Evolutionary conservation across 2,329 filamentous ascomycete species (phyloP).

Genomic region (Alternaria sp.): DNA sequence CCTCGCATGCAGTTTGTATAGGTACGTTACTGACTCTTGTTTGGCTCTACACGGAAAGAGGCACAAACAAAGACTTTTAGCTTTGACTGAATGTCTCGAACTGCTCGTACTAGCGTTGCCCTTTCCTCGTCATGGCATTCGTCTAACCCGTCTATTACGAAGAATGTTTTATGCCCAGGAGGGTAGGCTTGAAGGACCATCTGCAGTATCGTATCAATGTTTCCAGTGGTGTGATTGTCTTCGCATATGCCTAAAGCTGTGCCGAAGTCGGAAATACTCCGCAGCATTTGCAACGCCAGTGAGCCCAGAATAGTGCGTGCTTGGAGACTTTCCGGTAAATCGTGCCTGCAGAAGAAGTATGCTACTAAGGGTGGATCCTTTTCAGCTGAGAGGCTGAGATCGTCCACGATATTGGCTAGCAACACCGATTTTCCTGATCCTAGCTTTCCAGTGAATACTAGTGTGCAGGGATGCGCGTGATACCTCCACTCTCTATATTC

Average conservation of each 20-base stretch:
- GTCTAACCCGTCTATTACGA: slow-evolving; percentile 44
- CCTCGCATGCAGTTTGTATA: no score
- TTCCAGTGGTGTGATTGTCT: neutral
- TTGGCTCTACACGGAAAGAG: slow-evolving; percentile 30
- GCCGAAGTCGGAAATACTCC: slow-evolving; percentile 5
- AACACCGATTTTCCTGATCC: slow-evolving; percentile 56
- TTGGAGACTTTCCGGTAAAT: slow-evolving; percentile 28
- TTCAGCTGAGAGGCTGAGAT: slow-evolving; percentile 17
- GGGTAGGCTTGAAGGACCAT: no score
- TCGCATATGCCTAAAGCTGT: no score
- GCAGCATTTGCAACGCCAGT: slow-evolving; percentile 47
- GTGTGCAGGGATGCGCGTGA: slow-evolving; percentile 19
- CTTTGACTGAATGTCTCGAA: neutral
- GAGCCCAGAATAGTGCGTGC: slow-evolving; percentile 34
- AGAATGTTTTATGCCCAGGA: slow-evolving; percentile 26
- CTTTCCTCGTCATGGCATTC: no score
- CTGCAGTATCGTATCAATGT: slow-evolving; percentile 23
- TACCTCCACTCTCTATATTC: slow-evolving; percentile 42
- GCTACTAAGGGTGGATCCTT: slow-evolving; percentile 12
- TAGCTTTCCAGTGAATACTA: slow-evolving; percentile 51
- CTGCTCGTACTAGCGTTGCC: no score
- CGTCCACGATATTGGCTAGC: slow-evolving; percentile 53
- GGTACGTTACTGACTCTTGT: neutral
- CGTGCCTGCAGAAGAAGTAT: slow-evolving; percentile 39
- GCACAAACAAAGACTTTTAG: slow-evolving; percentile 28